phyloP scores from a whole-genome alignment of 2,329 filamentous ascomycete genomes.

The Scytalidium lignicola region DNA sequence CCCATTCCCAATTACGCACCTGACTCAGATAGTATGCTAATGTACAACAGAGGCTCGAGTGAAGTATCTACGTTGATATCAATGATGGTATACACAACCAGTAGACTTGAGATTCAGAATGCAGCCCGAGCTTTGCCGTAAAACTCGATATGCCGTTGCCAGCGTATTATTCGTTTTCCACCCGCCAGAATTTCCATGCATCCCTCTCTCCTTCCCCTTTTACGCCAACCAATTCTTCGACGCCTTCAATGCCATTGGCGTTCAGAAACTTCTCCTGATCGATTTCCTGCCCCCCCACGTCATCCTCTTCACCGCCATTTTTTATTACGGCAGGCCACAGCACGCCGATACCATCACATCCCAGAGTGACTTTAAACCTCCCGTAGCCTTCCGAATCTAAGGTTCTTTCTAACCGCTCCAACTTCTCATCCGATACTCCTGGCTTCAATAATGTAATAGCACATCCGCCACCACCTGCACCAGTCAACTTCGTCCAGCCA shows the following conservation, averaged over 20 bases:
- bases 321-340: slow-evolving; percentile 88
- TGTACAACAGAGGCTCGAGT: too few species aligned
- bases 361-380: slow-evolving; percentile 83
- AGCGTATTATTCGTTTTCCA: slow-evolving; percentile 39
- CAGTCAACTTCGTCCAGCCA: slow-evolving; percentile 96
- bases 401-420: slow-evolving; percentile 59
- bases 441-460: slow-evolving; percentile 86
- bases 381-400: slow-evolving; percentile 70
- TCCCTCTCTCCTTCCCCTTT: slow-evolving; percentile 64
- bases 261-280: slow-evolving; percentile 83
- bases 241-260: slow-evolving; percentile 76
- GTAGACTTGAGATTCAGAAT: too few species aligned
- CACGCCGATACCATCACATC: slow-evolving; percentile 89
- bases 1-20: too few species aligned
- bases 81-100: too few species aligned
- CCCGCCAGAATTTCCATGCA: slow-evolving; percentile 84
- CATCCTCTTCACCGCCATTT: slow-evolving; percentile 73
- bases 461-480: slow-evolving; percentile 91
- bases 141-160: too few species aligned
- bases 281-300: slow-evolving; percentile 84
- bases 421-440: slow-evolving; percentile 47
- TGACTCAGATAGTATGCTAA: too few species aligned
- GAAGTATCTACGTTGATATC: too few species aligned
- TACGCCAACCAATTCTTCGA: slow-evolving; percentile 84
- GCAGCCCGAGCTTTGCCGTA: too few species aligned